Evolutionary conservation across 2,329 filamentous ascomycete genomes (phyloP).

Genomic region (Diaporthe longicolla): DNA sequence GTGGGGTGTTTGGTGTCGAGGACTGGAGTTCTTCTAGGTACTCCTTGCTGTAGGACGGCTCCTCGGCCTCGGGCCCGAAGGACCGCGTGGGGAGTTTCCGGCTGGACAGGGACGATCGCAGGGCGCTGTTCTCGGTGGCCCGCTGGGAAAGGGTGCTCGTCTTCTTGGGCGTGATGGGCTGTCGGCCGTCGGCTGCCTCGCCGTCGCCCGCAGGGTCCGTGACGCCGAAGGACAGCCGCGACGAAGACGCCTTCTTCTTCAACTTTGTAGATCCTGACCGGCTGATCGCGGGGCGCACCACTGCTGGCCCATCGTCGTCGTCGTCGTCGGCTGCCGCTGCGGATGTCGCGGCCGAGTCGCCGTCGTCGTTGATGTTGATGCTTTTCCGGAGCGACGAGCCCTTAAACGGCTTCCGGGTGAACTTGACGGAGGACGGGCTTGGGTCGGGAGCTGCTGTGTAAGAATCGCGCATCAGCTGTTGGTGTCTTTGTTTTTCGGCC

Average conservation of each 20-base stretch:
- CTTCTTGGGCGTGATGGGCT: constrained; percentile 68
- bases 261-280: constrained; percentile 67
- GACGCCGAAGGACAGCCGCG: constrained; percentile 83
- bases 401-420: constrained; percentile 66
- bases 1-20: constrained; percentile 87
- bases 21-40: constrained; percentile 88
- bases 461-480: constrained; percentile 48
- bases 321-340: constrained; percentile 58
- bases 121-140: constrained; percentile 54
- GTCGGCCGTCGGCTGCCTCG: constrained; percentile 59
- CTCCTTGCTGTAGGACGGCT: constrained; percentile 87
- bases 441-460: constrained; percentile 45
- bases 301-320: constrained; percentile 60
- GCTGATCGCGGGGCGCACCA: constrained; percentile 63
- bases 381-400: constrained; percentile 72
- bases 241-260: constrained; percentile 80
- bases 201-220: constrained; percentile 67
- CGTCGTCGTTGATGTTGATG: constrained; percentile 62
- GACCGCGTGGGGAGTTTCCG: constrained; percentile 70
- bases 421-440: constrained; percentile 59
- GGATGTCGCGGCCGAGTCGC: constrained; percentile 44
- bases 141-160: constrained; percentile 51
- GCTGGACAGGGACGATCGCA: constrained; percentile 58
- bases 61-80: constrained; percentile 73
- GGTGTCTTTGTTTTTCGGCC: constrained; percentile 49